Evolutionary conservation across 1,139 yeast species (phyloP), one percentile per base, ranked within the genome.

Genomic region (Pichiaceae sp.): DNA sequence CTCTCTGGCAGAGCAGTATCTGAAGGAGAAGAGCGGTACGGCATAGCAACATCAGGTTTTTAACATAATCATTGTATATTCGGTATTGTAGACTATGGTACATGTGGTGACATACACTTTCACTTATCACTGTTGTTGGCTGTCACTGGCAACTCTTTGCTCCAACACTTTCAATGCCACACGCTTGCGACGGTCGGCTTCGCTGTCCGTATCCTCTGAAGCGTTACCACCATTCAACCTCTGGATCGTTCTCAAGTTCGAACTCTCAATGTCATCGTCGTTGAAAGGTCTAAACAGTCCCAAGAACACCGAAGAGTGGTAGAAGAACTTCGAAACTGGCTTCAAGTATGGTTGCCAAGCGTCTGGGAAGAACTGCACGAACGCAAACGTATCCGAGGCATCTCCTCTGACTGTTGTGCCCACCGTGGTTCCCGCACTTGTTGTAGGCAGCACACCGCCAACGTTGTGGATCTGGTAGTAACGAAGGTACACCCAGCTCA

Each of bases 311-410:
- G 71, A 55, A 2, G 72, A 38, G 36, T 73, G 70, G 55, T 78
- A 84, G 14, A 71, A 48, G 4, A 62, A 62, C 39, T 75, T 66
- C 42, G 82, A 76, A 1, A 78, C 52, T 1, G 75, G 73, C 4
- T 67, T 61, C 35, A 86, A 58, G 30, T 70, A 52, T 1, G 78
- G 76, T 41, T 76, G 70, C 3, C 70, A 41, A 2, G 67, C 51
- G 29, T 64, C 70, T 1, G 95, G 95, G 71, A 84, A 85, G 57
- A 89, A 85, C 49, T 84, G 83, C 30, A 80, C 78, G 46, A 87
- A 65, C 39, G 84, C 78, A 65, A 89, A 89, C 1, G 94, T 82
- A 50, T 87, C 96, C 1, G 94, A 80, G 0, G 96, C 95, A 57
- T 87, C 96, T 31, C 96, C 96, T 28, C 70, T 60, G 21, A 49